phyloP scores from a whole-genome alignment of 2,329 filamentous ascomycete genomes.

The Sporothrix protearum region DNA sequence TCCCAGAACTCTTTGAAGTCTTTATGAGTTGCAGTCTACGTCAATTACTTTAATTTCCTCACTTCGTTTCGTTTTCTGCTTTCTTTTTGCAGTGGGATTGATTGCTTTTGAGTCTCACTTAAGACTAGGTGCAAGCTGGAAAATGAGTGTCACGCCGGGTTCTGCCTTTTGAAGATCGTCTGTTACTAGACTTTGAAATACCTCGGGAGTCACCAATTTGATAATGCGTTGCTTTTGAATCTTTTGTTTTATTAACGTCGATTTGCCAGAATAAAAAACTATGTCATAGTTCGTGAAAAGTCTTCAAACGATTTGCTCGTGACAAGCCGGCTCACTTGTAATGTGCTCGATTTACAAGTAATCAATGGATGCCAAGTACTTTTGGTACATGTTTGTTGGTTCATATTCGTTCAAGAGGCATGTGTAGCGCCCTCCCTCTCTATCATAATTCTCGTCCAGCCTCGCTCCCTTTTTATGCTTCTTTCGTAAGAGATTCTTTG shows the following conservation, averaged over 20 bases:
- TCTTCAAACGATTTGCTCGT: not conserved
- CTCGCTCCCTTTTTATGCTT: not conserved
- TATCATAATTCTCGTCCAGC: not conserved
- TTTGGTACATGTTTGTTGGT: not conserved
- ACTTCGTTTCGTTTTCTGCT: not conserved
- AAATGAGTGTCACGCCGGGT: not conserved
- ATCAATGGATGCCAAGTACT: not conserved
- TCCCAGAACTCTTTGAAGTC: not conserved
- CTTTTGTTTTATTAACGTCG: not conserved
- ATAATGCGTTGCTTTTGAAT: not conserved
- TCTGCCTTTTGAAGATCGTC: not conserved
- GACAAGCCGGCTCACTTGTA: not conserved
- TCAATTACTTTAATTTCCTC: not conserved
- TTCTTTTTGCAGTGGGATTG: not conserved
- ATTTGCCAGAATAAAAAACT: not conserved
- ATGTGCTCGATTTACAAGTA: not conserved
- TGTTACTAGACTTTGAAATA: not conserved
- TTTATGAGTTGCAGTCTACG: not conserved
- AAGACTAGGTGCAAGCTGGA: not conserved
- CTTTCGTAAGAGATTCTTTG: not conserved
- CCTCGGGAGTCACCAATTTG: not conserved
- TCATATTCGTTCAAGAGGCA: not conserved
- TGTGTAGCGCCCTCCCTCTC: not conserved
- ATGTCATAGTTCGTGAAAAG: not conserved
- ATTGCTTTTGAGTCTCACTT: not conserved